Percentiles rank a stretch among this genome's conserved stretches.
Evolutionary conservation across 495 filamentous ascomycete genomes (phyloP).

Genomic region (Neurospora sp.): DNA sequence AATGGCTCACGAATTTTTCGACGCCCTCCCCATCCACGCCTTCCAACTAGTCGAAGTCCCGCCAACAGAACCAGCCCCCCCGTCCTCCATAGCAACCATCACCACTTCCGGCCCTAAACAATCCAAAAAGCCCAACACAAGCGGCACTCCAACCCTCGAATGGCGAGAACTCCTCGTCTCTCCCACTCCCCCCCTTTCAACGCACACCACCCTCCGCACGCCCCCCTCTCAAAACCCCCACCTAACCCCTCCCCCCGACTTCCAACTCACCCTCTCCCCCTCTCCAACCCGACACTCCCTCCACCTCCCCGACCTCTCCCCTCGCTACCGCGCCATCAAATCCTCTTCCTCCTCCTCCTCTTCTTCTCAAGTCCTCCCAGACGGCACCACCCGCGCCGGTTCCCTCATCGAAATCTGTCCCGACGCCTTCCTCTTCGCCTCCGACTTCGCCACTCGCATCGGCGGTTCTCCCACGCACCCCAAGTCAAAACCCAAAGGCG

Average conservation of each 20-base stretch:
- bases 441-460: slow-evolving; percentile 75
- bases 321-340: slow-evolving; percentile 68
- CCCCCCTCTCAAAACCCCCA: slow-evolving; percentile 44
- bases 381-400: slow-evolving; percentile 21
- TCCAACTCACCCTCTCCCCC: slow-evolving; percentile 69
- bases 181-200: slow-evolving; percentile 43
- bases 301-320: slow-evolving; percentile 74
- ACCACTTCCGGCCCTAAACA: background rate
- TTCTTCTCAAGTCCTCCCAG: background rate
- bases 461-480: slow-evolving; percentile 33
- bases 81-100: slow-evolving; percentile 20
- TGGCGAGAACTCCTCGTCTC: slow-evolving; percentile 88
- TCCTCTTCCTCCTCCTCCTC: slow-evolving; percentile 25
- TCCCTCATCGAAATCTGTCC: slow-evolving; percentile 81
- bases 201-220: slow-evolving; percentile 32
- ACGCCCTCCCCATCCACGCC: slow-evolving; percentile 94
- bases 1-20: slow-evolving; percentile 96
- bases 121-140: slow-evolving; percentile 22
- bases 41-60: slow-evolving; percentile 62
- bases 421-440: slow-evolving; percentile 64
- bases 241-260: slow-evolving; percentile 52
- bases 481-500: slow-evolving; percentile 50
- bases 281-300: slow-evolving; percentile 68
- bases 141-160: slow-evolving; percentile 41
- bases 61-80: slow-evolving; percentile 29